Percentiles rank a stretch among this genome's conserved stretches.
phyloP scores from a whole-genome alignment of 331 rosid species.

The Quercus tomentella region DNA sequence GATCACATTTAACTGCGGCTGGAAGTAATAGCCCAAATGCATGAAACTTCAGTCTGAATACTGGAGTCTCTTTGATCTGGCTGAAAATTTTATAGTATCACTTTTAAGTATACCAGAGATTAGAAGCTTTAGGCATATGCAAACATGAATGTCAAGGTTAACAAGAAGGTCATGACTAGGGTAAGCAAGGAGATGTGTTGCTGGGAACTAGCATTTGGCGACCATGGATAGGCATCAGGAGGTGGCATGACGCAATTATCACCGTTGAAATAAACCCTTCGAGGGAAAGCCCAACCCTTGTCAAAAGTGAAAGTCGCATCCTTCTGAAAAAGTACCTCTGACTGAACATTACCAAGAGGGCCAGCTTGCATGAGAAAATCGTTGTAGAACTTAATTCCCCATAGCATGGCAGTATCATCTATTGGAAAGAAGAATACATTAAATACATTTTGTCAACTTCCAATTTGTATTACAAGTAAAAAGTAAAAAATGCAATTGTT shows the following conservation, averaged over 20 bases:
- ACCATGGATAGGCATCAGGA: constrained; percentile 82
- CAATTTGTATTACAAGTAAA: background rate
- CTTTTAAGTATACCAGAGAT: background rate
- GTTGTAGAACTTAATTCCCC: constrained; percentile 87
- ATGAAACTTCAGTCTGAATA: constrained; percentile 15
- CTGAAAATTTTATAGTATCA: background rate
- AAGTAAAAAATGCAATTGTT: background rate
- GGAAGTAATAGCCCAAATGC: constrained; percentile 18
- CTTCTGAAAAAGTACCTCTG: constrained; percentile 76
- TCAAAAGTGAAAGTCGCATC: constrained; percentile 73
- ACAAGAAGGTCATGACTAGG: constrained; percentile 35
- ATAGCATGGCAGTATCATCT: constrained; percentile 91
- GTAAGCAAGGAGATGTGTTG: constrained; percentile 35
- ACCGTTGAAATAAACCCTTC: constrained; percentile 82
- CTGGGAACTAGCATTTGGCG: constrained; percentile 55
- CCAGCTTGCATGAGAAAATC: constrained; percentile 86
- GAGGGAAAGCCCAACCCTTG: constrained; percentile 97
- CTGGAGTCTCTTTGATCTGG: constrained; percentile 18
- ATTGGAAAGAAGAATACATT: constrained; percentile 34
- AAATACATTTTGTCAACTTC: background rate
- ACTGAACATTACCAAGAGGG: constrained; percentile 74
- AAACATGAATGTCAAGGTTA: constrained; percentile 30
- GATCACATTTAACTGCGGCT: constrained; percentile 8
- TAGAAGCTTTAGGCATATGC: constrained; percentile 22
- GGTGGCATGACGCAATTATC: constrained; percentile 95